Base-by-base conservation (phyloP, 495 filamentous ascomycete species). In the Hypomontagnella monticulosa region DNA sequence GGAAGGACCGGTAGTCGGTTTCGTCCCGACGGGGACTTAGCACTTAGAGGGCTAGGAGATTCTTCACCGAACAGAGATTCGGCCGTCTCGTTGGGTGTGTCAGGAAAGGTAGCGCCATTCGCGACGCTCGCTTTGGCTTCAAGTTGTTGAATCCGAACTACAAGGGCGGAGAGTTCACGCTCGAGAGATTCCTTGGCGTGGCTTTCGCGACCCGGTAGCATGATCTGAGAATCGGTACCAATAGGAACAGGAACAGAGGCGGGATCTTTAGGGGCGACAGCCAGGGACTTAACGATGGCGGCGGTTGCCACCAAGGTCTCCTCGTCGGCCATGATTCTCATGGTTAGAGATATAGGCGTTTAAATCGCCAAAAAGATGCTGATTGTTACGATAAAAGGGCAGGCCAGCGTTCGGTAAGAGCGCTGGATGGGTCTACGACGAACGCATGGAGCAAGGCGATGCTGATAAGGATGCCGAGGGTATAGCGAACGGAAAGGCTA, bases 181-280 rank as follows among this genome's bases (percentile, higher is more conserved):
- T 93, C 90, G 46, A 94, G 83, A 43, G 82, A 81, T 60, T 79
- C 77, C 78, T 94, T 94, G 46, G 87, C 84, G 54, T 82, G 69
- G 61, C 77, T 87, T 34, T 83, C 73, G 33, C 80, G 79, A 59
- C 91, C 91, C n/a, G 91, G 91, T 4, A 93, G 75, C 52, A 78
- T 80, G 62, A 88, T 71, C 55, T 78, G 71, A 63, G 82, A 83
- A 47, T 69, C 76, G 41, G 73, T 66, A 61, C 70, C 71, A 49
- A 69, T 61, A 44, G 68, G 69, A 32, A 71, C 64, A n/a, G 71
- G 54, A 14, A 64, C 69, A 42, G 73, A 47, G 23, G 69, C 66
- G 8, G 64, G 36, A 33, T 69, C 64, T 44, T 66, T 71, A 23
- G 76, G 73, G 15, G 78, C 83, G 73, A 76, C 78, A 36, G 88